Evolutionary conservation across 2,329 filamentous ascomycete species (phyloP).

Genomic region (Alternaria ventricosa): DNA sequence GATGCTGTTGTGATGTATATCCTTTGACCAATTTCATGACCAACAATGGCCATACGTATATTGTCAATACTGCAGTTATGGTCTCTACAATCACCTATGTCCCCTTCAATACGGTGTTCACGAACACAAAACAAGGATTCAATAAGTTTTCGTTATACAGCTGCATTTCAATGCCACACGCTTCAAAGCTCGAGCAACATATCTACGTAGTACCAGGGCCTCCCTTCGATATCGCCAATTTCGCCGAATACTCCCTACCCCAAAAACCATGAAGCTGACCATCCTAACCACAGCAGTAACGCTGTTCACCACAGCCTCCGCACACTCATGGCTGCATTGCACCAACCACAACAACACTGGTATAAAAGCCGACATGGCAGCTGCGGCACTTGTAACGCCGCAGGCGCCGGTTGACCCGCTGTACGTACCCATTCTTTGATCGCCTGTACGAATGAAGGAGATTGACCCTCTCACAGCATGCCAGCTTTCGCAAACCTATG

Average conservation of each 20-base stretch:
- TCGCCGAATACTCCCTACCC: too few species aligned
- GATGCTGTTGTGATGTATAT: not conserved
- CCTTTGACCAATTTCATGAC: not conserved
- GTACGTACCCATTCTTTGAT: too few species aligned
- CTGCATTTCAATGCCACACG: not conserved
- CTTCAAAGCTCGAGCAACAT: not conserved
- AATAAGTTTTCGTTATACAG: not conserved
- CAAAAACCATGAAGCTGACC: not conserved
- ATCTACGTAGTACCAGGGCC: too few species aligned
- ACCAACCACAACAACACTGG: constrained; percentile 31
- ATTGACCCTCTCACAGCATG: constrained; percentile 1
- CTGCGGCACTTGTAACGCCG: not conserved
- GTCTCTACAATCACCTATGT: not conserved
- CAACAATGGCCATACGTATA: not conserved
- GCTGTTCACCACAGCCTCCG: constrained; percentile 11
- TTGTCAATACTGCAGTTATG: not conserved
- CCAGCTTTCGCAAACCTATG: constrained; percentile 17
- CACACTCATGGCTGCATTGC: constrained; percentile 37
- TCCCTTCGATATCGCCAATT: too few species aligned
- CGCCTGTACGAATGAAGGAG: too few species aligned
- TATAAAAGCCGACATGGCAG: not conserved
- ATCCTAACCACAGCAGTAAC: not conserved
- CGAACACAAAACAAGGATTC: too few species aligned
- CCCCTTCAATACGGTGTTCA: not conserved
- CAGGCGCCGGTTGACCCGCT: not conserved